Base-by-base conservation (phyloP, 306 rosid species). In the Leucaena leucocephala region DNA sequence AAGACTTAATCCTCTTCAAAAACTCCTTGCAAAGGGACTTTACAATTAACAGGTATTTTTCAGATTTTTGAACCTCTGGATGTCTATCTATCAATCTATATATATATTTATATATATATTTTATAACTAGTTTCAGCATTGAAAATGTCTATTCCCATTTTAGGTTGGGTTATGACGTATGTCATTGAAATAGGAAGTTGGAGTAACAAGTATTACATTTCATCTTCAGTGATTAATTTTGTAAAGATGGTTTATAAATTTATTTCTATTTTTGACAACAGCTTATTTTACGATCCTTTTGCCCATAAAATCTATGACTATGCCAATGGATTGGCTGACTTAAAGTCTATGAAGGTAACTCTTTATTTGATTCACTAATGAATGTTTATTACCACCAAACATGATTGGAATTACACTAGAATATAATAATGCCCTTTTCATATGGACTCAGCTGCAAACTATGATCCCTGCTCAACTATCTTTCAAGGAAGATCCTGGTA, bases 401-500 rank as follows among this genome's bases (percentile, higher is more conserved):
- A 39, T 74, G 72, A 62, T 65, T 65, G 19, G 33, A 68, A 43
- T 13, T 68, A 44, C 39, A 2, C 55, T 68, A 44, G 36, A 75
- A 39, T 27, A 75, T 71, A 66, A 76, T 76, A 72, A 38, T 82
- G 80, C 68, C 68, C 39, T 80, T 38, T 64, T 50, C 68, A 49
- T 70, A 42, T 83, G 85, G 78, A 55, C 70, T 68, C 85, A 86
- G 89, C 89, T 86, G 61, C 83, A 77, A 83, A 83, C 89, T 9
- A 78, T 86, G 77, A 82, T 82, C 86, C 89, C 99, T 79, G 99
- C 99, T 65, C 85, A 85, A 42, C 39, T 87, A 64, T 92, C 98
- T 74, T 95, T 95, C 74, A 54, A 86, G 81, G 94, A 91, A 78
- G 98, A 95, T 85, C 92, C 92, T 71, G 98, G 98, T 95, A 95